phyloP scores from a whole-genome alignment of 495 filamentous ascomycete genomes.

The Xylaria acuta region DNA sequence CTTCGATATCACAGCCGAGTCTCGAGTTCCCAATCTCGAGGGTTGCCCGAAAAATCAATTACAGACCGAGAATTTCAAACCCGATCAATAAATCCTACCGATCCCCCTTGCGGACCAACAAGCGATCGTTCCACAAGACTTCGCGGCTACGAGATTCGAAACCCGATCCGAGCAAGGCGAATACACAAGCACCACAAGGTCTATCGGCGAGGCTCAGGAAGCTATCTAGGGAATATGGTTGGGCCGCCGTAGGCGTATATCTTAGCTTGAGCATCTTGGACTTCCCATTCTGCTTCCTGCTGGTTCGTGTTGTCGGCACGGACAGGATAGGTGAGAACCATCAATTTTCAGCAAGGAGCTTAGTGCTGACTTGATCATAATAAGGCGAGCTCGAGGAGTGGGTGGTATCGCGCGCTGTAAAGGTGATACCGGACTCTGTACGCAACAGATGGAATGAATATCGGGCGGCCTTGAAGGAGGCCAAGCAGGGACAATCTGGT shows the following conservation, averaged over 20 bases:
- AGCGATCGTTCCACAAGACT: conserved; percentile 37
- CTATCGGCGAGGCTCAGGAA: conserved; percentile 75
- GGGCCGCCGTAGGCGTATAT: conserved; percentile 92
- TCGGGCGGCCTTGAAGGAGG: conserved; percentile 44
- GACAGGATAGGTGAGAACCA: conserved; percentile 73
- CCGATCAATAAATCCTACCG: conserved; percentile 2
- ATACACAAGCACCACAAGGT: conserved; percentile 52
- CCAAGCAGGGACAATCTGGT: conserved; percentile 38
- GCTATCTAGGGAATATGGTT: conserved; percentile 93
- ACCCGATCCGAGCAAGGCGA: conserved; percentile 28
- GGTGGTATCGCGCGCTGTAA: conserved; percentile 54
- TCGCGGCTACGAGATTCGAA: conserved; percentile 40
- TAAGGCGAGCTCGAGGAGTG: conserved; percentile 57
- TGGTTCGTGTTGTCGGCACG: conserved; percentile 80
- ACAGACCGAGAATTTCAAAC: conserved; percentile 8
- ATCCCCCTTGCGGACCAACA: conserved; percentile 32
- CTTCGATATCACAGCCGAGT: conserved; percentile 28
- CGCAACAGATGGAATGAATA: conserved; percentile 52
- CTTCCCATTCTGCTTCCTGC: conserved; percentile 92
- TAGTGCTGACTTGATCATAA: conserved; percentile 18
- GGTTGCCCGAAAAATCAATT: conserved; percentile 2
- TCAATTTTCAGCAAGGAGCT: conserved; percentile 55
- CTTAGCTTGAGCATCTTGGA: conserved; percentile 81
- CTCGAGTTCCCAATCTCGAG: conserved; percentile 8
- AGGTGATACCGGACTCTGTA: conserved; percentile 58